A percentile compares a stretch with the other conserved stretches of the same genome.
These are phyloP conservation scores for Petunia hybrid DNA, from an alignment of 305 asterid genomes.

Conservation along the genomic window DNA sequence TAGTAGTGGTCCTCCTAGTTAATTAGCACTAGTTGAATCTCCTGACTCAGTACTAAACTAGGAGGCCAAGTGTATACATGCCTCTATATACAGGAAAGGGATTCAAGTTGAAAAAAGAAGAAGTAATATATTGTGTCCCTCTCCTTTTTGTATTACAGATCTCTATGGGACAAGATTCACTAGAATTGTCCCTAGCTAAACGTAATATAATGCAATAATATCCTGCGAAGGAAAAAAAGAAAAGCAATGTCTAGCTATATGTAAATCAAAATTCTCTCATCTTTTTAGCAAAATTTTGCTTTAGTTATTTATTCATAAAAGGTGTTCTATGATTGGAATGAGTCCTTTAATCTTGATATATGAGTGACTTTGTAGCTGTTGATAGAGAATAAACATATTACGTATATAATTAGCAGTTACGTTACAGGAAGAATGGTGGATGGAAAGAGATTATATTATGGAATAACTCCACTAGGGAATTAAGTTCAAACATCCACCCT, in stretches of 20 bases:
- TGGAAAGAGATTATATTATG: neutral
- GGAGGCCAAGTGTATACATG: neutral
- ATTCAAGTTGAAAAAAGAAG: neutral
- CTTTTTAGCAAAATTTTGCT: neutral
- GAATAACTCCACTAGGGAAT: slow-evolving; percentile 7
- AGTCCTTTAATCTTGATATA: neutral
- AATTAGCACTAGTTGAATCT: neutral
- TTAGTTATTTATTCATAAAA: neutral
- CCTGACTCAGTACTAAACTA: neutral
- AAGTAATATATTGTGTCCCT: neutral
- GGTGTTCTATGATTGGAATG: neutral
- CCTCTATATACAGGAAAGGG: neutral
- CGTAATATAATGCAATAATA: neutral
- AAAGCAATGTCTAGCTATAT: neutral
- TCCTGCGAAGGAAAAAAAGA: neutral
- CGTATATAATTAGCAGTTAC: neutral
- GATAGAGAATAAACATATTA: neutral
- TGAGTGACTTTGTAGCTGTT: neutral
- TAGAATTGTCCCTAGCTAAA: neutral
- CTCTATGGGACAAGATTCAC: neutral
- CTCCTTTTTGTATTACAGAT: neutral
- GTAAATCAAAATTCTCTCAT: neutral
- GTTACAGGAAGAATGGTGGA: neutral
- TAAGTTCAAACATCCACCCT: neutral
- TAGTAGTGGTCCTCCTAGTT: neutral